Base-by-base conservation (phyloP, 176 grass and related monocot species). In the Aegilops tauschii region DNA sequence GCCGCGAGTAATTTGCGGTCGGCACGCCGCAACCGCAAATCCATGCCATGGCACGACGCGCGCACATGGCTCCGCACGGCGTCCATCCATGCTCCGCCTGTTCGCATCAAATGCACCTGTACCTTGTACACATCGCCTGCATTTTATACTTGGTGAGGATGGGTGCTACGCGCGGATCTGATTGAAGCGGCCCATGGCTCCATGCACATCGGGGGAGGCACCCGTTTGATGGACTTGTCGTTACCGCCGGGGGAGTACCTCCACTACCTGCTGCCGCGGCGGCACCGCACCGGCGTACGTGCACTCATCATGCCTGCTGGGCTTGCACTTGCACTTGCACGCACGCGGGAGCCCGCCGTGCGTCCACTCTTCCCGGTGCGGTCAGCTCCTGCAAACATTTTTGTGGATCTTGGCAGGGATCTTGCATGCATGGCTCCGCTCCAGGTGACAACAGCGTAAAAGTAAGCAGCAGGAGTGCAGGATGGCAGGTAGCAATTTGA, bases 401-500 rank as follows among this genome's bases (percentile, higher is more conserved):
- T 62, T n/a, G 8, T n/a, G 71, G 37, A 76, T 74, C 64, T 32
- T 81, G 69, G 36, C 83, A 82, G 67, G 59, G 62, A 82, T 70
- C 78, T 77, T 77, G 78, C 62, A 63, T 39, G 78, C 82, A 39
- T 12, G 78, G 71, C 47, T 36, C 28, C 36, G 62, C 18, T 82
- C 78, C 83, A 62, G 70, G 78, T 77, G 88, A 89, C 83, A 62
- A 61, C 16, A 4, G 16, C 74, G 72, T 64, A 72, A 90, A 85
- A 74, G 58, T 80, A 89, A 65, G 42, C 56, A 73, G 12, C 49
- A 17, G 49, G 14, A 52, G 14, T 17, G 17, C 61, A 65, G 5
- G 29, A 17, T 49, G 21, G 34, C 65, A 64, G 65, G 7, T 49
- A 17, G 5, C 63, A n/a, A 31, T 10, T 58, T 35, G 40, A 50